Percentiles rank a stretch among this genome's conserved stretches.
Evolutionary conservation across 2,329 filamentous ascomycete genomes (phyloP).

Genomic region (Fusarium sp.): DNA sequence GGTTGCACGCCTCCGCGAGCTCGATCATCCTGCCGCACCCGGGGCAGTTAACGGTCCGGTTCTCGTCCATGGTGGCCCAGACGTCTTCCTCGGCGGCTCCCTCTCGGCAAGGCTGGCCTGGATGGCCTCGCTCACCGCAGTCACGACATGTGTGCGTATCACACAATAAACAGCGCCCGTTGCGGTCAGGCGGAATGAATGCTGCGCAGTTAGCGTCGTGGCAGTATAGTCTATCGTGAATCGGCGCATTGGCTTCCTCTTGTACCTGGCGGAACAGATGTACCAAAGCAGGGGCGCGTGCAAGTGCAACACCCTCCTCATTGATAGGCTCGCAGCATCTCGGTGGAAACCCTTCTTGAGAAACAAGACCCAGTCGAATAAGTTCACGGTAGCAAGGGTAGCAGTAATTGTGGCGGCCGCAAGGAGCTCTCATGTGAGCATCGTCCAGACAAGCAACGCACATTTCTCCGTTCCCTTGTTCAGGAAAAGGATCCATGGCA

Average conservation of each 20-base stretch:
- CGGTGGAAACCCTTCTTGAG: conserved; percentile 36
- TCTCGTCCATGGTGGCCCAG: conserved; percentile 41
- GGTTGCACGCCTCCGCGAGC: conserved; percentile 40
- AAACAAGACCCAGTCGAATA: conserved; percentile 34
- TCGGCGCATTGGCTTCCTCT: conserved; percentile 11
- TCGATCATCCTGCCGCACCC: conserved; percentile 35
- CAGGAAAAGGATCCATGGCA: not conserved
- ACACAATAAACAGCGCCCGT: conserved; percentile 21
- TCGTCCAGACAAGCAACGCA: conserved; percentile 34
- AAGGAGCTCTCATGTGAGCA: conserved; percentile 12
- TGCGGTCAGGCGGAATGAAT: conserved; percentile 29
- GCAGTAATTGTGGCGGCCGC: conserved; percentile 38
- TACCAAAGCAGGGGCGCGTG: conserved; percentile 27
- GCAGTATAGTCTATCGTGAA: conserved; percentile 36
- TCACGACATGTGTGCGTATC: conserved; percentile 19
- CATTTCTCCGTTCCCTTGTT: not conserved
- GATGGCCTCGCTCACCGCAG: conserved; percentile 20
- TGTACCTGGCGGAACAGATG: conserved; percentile 35
- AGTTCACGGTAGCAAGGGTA: conserved; percentile 28
- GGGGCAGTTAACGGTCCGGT: conserved; percentile 38
- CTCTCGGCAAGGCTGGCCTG: conserved; percentile 9
- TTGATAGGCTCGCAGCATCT: conserved; percentile 34
- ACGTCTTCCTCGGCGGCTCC: conserved; percentile 30
- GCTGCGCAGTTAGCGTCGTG: conserved; percentile 31
- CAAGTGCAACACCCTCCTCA: conserved; percentile 22